Evolutionary conservation across 176 grass and related monocot genomes (phyloP).

Genomic region (Phragmites australis): DNA sequence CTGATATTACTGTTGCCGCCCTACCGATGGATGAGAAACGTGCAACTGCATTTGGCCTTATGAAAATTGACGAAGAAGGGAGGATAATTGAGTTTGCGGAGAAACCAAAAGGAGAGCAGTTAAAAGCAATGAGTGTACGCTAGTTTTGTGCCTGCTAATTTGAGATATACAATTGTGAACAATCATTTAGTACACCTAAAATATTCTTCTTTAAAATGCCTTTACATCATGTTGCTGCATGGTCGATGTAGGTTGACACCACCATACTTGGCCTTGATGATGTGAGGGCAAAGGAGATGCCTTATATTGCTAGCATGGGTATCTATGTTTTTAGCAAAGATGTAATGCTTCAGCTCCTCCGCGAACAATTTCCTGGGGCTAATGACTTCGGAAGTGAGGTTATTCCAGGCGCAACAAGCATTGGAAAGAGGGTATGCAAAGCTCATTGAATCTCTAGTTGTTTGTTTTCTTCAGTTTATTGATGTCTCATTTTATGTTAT

Average conservation of each 20-base stretch:
- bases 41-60: slow-evolving; percentile 92
- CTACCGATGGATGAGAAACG: slow-evolving; percentile 90
- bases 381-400: slow-evolving; percentile 99
- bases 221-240: slow-evolving; percentile 30
- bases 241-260: slow-evolving; percentile 75
- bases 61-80: slow-evolving; percentile 98
- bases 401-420: slow-evolving; percentile 90
- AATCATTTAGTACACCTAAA: slow-evolving; percentile 15
- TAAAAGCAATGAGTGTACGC: slow-evolving; percentile 92
- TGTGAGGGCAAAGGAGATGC: slow-evolving; percentile 80
- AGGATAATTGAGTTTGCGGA: slow-evolving; percentile 85
- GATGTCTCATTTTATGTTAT: neutral
- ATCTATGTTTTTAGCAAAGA: slow-evolving; percentile 98
- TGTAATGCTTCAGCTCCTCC: slow-evolving; percentile 86
- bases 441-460: neutral
- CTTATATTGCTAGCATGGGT: slow-evolving; percentile 98
- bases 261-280: slow-evolving; percentile 88
- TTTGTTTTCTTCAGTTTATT: slow-evolving; percentile 25
- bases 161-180: slow-evolving; percentile 28
- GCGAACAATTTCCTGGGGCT: slow-evolving; percentile 68
- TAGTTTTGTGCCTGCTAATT: slow-evolving; percentile 17
- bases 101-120: slow-evolving; percentile 90
- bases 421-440: slow-evolving; percentile 85
- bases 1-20: slow-evolving; percentile 90
- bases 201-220: slow-evolving; percentile 21